Percentiles rank a stretch among this genome's conserved stretches.
phyloP scores from a whole-genome alignment of 768 basidiomycete species.

The Rossbeevera mucosa region DNA sequence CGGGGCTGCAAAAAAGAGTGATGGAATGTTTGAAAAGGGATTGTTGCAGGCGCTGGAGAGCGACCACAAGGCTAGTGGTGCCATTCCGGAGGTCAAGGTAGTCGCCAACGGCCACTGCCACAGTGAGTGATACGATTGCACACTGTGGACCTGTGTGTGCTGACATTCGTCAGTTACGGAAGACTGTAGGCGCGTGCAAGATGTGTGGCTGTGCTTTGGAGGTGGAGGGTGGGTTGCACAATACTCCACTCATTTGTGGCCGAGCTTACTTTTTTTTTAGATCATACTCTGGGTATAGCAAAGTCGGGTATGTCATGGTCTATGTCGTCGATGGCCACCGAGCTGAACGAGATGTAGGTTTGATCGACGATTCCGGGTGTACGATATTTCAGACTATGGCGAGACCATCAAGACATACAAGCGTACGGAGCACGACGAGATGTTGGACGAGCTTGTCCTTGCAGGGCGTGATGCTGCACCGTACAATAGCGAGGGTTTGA shows the following conservation, averaged over 20 bases:
- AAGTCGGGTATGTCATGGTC: conserved; percentile 51
- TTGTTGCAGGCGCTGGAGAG: conserved; percentile 70
- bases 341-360: conserved; percentile 45
- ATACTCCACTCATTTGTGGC: too few relatives aligned
- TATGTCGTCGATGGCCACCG: background rate
- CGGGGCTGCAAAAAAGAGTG: conserved; percentile 66
- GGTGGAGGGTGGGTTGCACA: conserved; percentile 72
- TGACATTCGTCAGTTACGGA: conserved; percentile 61
- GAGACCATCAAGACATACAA: conserved; percentile 91
- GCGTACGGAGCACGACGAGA: conserved; percentile 64
- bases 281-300: conserved; percentile 81
- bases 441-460: conserved; percentile 61
- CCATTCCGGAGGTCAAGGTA: conserved; percentile 73
- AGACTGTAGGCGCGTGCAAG: conserved; percentile 78
- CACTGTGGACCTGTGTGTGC: background rate
- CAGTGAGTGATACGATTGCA: conserved; percentile 38
- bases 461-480: conserved; percentile 46
- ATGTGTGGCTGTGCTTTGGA: conserved; percentile 90
- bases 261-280: conserved; percentile 29
- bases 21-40: conserved; percentile 82
- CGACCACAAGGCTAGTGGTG: conserved; percentile 48
- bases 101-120: conserved; percentile 91
- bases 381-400: conserved; percentile 82
- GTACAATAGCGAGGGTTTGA: conserved; percentile 14
- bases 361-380: conserved; percentile 87